Evolutionary conservation across 352 stramenopile species (phyloP), one percentile per base, ranked within the genome.

Genomic region (Pythium apleroticum): DNA sequence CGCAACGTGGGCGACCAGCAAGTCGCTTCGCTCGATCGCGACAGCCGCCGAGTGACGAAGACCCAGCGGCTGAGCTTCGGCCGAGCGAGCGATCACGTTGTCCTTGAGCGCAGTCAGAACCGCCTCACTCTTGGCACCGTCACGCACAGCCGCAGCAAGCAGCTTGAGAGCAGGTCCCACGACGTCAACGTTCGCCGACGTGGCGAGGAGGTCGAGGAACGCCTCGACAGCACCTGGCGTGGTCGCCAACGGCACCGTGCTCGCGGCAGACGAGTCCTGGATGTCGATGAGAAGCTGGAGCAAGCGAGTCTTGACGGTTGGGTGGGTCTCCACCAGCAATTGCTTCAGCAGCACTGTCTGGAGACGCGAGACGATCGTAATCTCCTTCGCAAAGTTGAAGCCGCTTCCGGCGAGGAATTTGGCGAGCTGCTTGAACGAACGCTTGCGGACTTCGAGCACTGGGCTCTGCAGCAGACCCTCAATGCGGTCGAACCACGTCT

Each of bases 361-460:
- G 11, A 93, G 62, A 39, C 52, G 37, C 19, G 60, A 52, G 2
- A 67, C 53, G 27, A 63, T 33, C 14, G 41, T 30, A 4, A 62
- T 52, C 20, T 62, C 53, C 28, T 70, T 17, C 14, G 19, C 37
- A 19, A 64, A 68, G 30, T 72, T 27, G 22, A 59, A 61, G 31
- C 37, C 52, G 6, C 49, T 50, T 7, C 14, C 15, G 15, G 31
- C 11, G 17, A 63, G 2, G 24, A 77, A 64, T 7, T 80, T 77
- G n/a, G 55, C 63, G n/a, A 88, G 63, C 41, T 88, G 66, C 52
- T 90, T 89, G 45, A 71, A 76, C 24, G 79, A 64, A 24, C 76
- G 78, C 65, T 90, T 91, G 52, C 83, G 81, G 17, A 87, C 76
- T 67, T 90, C 77, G 6, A 91, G 68, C 48, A 88, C 69, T 15